phyloP scores from a whole-genome alignment of 805 yeast species.

The Maudiozyma bulderi region DNA sequence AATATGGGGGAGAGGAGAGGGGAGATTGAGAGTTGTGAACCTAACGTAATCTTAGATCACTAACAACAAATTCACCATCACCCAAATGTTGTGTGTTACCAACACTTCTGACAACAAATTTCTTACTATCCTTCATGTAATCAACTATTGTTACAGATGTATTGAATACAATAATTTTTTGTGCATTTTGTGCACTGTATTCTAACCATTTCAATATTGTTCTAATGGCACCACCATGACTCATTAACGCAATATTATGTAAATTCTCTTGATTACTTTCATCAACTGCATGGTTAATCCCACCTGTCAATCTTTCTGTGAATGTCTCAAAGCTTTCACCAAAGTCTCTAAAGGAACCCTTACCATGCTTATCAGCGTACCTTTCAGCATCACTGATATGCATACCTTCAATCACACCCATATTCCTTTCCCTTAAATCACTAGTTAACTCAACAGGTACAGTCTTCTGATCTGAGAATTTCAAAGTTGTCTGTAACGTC shows the following conservation, averaged over 20 bases:
- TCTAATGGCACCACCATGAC: slow-evolving; percentile 79
- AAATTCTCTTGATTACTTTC: slow-evolving; percentile 23
- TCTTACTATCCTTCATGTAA: slow-evolving; percentile 31
- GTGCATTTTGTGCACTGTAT: slow-evolving; percentile 34
- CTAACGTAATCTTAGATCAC: slow-evolving; percentile 40
- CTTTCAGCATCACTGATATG: slow-evolving; percentile 50
- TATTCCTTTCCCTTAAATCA: slow-evolving; percentile 56
- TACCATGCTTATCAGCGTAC: slow-evolving; percentile 44
- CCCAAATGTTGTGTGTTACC: slow-evolving; percentile 67
- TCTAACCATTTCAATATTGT: slow-evolving; percentile 45
- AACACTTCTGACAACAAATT: slow-evolving; percentile 41
- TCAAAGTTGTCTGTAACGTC: slow-evolving; percentile 41
- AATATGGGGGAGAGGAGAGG: too few relatives aligned
- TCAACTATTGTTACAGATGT: slow-evolving; percentile 67
- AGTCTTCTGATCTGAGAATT: slow-evolving; percentile 12
- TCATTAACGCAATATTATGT: slow-evolving; percentile 49
- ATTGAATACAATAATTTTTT: slow-evolving; percentile 54
- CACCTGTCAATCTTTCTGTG: slow-evolving; percentile 38
- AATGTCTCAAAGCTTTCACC: slow-evolving; percentile 52
- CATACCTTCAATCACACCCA: slow-evolving; percentile 80
- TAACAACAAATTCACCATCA: slow-evolving; percentile 39
- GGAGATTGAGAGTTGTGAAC: not conserved
- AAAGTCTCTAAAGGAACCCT: slow-evolving; percentile 43
- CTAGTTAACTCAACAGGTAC: slow-evolving; percentile 21
- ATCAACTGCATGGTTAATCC: slow-evolving; percentile 36